Conservation (phyloP, 2,329 filamentous ascomycete species). For the Parafenestella ontariensis region DNA sequence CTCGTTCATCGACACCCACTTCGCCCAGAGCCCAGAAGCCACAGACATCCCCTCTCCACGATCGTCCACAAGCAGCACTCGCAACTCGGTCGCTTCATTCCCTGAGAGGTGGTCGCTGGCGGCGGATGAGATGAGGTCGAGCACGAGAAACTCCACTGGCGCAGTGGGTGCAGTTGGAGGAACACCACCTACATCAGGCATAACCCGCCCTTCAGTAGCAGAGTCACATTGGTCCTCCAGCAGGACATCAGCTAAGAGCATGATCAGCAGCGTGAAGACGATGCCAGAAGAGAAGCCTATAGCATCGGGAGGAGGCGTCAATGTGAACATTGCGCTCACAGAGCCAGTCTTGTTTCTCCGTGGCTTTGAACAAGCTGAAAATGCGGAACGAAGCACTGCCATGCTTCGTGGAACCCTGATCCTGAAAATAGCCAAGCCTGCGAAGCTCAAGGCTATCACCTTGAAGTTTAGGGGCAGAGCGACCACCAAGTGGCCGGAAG, state of each 20-base stretch:
- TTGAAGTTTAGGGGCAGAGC: constrained; percentile 86
- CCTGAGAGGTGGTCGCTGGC: constrained; percentile 34
- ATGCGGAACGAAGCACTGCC: constrained; percentile 71
- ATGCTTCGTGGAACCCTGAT: constrained; percentile 85
- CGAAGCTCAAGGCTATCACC: constrained; percentile 91
- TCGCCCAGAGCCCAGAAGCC: constrained; percentile 30
- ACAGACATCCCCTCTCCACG: constrained; percentile 29
- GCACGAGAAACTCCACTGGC: constrained; percentile 49
- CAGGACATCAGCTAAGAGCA: constrained; percentile 43
- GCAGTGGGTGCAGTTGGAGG: constrained; percentile 30
- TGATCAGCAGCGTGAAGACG: constrained; percentile 39
- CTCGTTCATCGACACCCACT: constrained; percentile 53
- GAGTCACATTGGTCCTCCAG: constrained; percentile 51
- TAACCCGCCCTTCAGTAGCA: constrained; percentile 50
- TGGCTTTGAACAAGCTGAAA: constrained; percentile 76
- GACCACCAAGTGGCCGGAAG: constrained; percentile 94
- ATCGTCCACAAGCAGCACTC: constrained; percentile 41
- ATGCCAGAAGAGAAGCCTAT: constrained; percentile 69
- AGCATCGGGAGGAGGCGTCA: constrained; percentile 78
- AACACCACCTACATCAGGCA: constrained; percentile 47
- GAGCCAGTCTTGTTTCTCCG: constrained; percentile 83
- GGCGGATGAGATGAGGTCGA: constrained; percentile 49
- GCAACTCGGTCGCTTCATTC: constrained; percentile 35
- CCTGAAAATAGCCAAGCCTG: constrained; percentile 82
- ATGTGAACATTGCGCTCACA: constrained; percentile 75